Evolutionary conservation across 2,329 filamentous ascomycete species (phyloP).

Genomic region (Penicillium sp.): DNA sequence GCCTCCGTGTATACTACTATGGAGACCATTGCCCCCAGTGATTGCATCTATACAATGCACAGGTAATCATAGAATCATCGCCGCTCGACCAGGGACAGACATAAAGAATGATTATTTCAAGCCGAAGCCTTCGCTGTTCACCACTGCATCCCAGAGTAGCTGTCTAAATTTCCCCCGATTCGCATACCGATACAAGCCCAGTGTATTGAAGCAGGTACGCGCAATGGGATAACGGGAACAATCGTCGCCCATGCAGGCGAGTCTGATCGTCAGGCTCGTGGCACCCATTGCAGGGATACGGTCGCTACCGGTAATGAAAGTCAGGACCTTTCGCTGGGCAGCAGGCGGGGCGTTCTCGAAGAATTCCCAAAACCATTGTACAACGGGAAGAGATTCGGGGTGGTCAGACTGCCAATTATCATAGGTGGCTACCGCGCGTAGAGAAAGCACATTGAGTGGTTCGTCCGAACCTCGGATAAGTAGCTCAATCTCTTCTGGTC

Average conservation of each 20-base stretch:
- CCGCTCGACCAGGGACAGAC: constrained; percentile 3
- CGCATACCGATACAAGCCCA: constrained; percentile 75
- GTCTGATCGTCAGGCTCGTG: constrained; percentile 74
- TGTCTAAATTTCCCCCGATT: constrained; percentile 69
- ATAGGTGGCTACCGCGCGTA: constrained; percentile 78
- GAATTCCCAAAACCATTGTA: constrained; percentile 87
- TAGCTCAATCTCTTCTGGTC: constrained; percentile 89
- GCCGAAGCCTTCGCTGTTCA: constrained; percentile 89
- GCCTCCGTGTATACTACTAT: neutral
- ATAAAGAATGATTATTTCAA: constrained; percentile 59
- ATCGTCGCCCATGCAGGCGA: constrained; percentile 77
- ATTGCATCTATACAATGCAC: constrained; percentile 10
- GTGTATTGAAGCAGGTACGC: constrained; percentile 86
- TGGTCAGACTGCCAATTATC: constrained; percentile 71
- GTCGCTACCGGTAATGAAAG: constrained; percentile 89
- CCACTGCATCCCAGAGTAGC: constrained; percentile 83
- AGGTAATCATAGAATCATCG: constrained; percentile 4
- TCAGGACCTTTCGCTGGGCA: constrained; percentile 77
- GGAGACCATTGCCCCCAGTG: constrained; percentile 10
- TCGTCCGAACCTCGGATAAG: constrained; percentile 85
- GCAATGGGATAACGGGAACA: constrained; percentile 78
- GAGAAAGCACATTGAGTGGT: constrained; percentile 73
- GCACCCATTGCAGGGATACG: constrained; percentile 87
- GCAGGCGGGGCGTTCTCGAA: constrained; percentile 68
- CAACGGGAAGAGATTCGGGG: constrained; percentile 65